phyloP scores from a whole-genome alignment of 768 basidiomycete genomes.

The Kwoniella pini region DNA sequence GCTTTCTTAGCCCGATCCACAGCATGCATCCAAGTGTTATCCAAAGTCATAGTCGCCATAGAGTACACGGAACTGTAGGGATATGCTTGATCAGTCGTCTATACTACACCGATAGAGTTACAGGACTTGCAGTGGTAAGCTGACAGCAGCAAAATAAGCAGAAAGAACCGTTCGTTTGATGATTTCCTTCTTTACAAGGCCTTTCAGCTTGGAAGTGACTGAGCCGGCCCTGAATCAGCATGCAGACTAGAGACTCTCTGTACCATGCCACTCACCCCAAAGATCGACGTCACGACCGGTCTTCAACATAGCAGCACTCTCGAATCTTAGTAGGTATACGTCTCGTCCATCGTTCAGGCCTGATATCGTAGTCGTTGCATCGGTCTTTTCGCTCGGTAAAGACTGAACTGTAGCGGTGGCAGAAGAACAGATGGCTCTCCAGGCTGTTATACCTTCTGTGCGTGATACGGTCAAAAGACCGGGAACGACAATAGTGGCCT shows the following conservation, averaged over 20 bases:
- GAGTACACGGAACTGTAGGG: slow-evolving; percentile 50
- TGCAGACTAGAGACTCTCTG: not conserved
- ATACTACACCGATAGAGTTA: not conserved
- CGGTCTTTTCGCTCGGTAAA: slow-evolving; percentile 3
- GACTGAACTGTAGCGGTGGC: slow-evolving; percentile 8
- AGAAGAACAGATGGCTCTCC: slow-evolving; percentile 44
- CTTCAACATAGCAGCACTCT: slow-evolving; percentile 49
- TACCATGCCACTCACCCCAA: slow-evolving; percentile 44
- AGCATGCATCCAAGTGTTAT: slow-evolving; percentile 54
- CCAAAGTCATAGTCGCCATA: slow-evolving; percentile 51
- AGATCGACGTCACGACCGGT: slow-evolving; percentile 45
- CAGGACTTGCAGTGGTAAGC: slow-evolving; percentile 43
- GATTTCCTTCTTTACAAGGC: slow-evolving; percentile 54
- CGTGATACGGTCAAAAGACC: slow-evolving; percentile 56
- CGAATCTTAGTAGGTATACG: slow-evolving; percentile 56
- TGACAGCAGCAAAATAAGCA: slow-evolving; percentile 56
- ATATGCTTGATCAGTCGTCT: not conserved
- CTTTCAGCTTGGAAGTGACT: slow-evolving; percentile 53
- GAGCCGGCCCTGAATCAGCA: not conserved
- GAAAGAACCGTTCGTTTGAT: slow-evolving; percentile 58
- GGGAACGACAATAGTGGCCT: slow-evolving; percentile 57
- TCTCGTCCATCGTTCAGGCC: slow-evolving; percentile 53
- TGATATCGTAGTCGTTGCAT: not conserved
- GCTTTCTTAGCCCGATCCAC: slow-evolving; percentile 58
- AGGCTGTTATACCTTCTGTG: slow-evolving; percentile 55